These are phyloP conservation scores for Dryas integrifolia DNA, from an alignment of 331 rosid genomes.

Conservation along the genomic window DNA sequence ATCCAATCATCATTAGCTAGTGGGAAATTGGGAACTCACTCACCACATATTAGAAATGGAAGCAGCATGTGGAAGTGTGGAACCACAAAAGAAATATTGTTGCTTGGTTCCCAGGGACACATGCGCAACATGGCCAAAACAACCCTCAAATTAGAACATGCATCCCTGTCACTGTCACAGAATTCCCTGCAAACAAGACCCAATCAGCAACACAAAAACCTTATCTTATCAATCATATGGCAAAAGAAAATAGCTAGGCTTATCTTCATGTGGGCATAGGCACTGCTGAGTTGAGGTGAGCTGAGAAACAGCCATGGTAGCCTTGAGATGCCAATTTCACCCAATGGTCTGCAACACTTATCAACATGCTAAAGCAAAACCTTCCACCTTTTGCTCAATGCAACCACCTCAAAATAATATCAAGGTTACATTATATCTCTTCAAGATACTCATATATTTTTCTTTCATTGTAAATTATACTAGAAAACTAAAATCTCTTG, in stretches of 20 bases:
- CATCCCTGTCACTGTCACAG: slow-evolving; percentile 17
- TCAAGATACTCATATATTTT: background rate
- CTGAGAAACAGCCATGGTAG: slow-evolving; percentile 50
- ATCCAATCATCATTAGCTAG: slow-evolving; percentile 3
- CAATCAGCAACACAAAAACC: slow-evolving; percentile 19
- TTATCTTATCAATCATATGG: slow-evolving; percentile 35
- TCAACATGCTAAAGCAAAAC: slow-evolving; percentile 28
- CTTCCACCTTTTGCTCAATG: slow-evolving; percentile 48
- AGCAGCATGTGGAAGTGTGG: background rate
- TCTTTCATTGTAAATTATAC: background rate
- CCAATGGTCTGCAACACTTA: slow-evolving; percentile 32
- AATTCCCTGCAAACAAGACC: slow-evolving; percentile 29
- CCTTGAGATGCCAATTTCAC: slow-evolving; percentile 57
- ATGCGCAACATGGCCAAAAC: slow-evolving; percentile 10
- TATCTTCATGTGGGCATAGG: slow-evolving; percentile 34
- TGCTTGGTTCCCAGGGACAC: background rate
- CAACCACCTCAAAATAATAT: slow-evolving; percentile 61
- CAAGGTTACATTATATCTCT: slow-evolving; percentile 44
- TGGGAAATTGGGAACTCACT: background rate
- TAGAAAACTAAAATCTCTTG: background rate
- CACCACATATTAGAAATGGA: background rate
- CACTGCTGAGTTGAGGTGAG: slow-evolving; percentile 8
- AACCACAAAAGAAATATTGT: background rate
- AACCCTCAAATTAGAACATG: slow-evolving; percentile 9
- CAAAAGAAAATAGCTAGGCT: slow-evolving; percentile 28